A percentile compares a stretch with the other conserved stretches of the same genome.
Conservation (phyloP, 2,329 filamentous ascomycete species). For the Xylariaceae sp. region DNA sequence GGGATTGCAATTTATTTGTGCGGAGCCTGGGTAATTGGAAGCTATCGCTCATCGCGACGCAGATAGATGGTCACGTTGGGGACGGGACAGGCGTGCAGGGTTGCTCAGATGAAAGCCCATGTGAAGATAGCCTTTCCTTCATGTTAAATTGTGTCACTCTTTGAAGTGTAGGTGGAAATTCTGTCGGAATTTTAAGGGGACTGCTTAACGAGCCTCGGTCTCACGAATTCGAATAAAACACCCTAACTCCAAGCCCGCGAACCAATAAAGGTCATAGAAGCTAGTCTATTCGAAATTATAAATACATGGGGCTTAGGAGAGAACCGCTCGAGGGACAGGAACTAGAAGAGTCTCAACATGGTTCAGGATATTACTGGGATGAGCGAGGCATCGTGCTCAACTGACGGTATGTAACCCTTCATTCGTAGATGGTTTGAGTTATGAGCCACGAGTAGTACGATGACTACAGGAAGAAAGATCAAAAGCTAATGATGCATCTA, state of each 20-base stretch:
- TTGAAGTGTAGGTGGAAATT: background rate
- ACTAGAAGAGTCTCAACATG: conserved; percentile 2
- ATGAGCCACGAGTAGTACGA: background rate
- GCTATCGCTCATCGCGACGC: conserved; percentile 4
- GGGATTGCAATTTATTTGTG: conserved; percentile 21
- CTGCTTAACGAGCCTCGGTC: too few relatives aligned
- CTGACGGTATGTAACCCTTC: conserved; percentile 6
- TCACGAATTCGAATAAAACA: too few relatives aligned
- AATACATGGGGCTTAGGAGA: background rate
- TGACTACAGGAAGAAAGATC: background rate
- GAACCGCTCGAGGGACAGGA: too few relatives aligned
- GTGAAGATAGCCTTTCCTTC: background rate
- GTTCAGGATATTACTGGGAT: background rate
- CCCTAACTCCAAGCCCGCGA: too few relatives aligned
- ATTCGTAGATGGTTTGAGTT: background rate
- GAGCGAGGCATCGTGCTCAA: background rate
- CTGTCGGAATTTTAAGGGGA: too few relatives aligned
- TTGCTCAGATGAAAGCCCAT: background rate
- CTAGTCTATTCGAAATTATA: background rate
- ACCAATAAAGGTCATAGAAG: too few relatives aligned
- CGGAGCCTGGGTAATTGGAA: conserved; percentile 26
- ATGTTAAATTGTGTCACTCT: background rate
- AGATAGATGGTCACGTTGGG: background rate
- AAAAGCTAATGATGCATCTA: background rate
- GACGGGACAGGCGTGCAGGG: background rate